Percentiles rank a stretch among this genome's conserved stretches.
Conservation (phyloP, 129 eudicot species). For the Oenanthe sinensis region DNA sequence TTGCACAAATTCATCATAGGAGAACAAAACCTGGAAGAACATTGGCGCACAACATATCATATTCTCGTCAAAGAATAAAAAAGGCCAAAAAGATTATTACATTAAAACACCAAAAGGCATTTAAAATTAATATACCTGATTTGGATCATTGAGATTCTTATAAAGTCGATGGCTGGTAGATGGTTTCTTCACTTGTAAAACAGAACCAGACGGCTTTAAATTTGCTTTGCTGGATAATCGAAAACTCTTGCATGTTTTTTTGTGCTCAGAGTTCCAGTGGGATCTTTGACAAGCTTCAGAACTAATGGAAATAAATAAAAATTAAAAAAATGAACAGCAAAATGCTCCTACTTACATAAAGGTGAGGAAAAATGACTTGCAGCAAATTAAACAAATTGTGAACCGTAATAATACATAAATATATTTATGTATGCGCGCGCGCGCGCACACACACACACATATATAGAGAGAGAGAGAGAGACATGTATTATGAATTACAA, state of each 20-base stretch:
- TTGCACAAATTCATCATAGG: constrained; percentile 76
- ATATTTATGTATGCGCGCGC: too few species aligned
- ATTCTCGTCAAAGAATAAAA: background rate
- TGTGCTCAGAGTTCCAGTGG: constrained; percentile 77
- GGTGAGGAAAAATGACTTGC: background rate
- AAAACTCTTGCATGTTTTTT: constrained; percentile 41
- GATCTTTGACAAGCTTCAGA: constrained; percentile 65
- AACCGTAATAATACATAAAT: background rate
- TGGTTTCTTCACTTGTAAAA: constrained; percentile 30
- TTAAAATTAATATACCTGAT: constrained; percentile 34
- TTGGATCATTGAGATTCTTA: constrained; percentile 28
- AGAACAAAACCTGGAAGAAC: constrained; percentile 59
- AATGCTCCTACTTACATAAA: background rate
- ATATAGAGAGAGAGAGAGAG: too few species aligned
- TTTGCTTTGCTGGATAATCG: constrained; percentile 25
- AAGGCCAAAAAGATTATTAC: background rate
- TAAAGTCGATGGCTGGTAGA: constrained; percentile 21
- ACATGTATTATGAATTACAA: too few species aligned
- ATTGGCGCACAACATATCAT: background rate
- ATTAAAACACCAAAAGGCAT: background rate
- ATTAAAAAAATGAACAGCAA: background rate
- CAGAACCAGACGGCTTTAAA: constrained; percentile 13
- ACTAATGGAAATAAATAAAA: constrained; percentile 31
- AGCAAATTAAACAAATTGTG: background rate
- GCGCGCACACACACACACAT: too few species aligned